A percentile compares a stretch with the other conserved stretches of the same genome.
Conservation (phyloP, 106 monocot genomes). For the Platanthera zijinensis region DNA sequence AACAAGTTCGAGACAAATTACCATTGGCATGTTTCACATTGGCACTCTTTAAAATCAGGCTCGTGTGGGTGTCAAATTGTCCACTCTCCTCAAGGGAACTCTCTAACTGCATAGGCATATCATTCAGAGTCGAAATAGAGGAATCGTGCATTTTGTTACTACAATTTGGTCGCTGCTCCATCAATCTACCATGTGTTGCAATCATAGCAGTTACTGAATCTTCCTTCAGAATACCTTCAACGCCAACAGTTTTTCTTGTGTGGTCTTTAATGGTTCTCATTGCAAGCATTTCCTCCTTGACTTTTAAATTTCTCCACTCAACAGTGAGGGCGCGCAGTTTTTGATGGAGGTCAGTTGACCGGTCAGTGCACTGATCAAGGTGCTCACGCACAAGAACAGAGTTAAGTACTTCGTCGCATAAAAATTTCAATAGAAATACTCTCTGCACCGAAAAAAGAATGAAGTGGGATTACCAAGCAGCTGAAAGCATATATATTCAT, state of each 20-base stretch:
- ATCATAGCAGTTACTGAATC: conserved; percentile 14
- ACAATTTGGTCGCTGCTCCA: conserved; percentile 18
- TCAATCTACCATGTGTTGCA: conserved; percentile 16
- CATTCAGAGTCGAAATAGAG: conserved; percentile 14
- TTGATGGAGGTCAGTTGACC: conserved; percentile 68
- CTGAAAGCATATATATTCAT: conserved; percentile 4
- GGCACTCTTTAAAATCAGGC: conserved; percentile 8
- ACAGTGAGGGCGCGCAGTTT: conserved; percentile 44
- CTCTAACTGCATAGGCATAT: conserved; percentile 7
- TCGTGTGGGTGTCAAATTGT: conserved; percentile 13
- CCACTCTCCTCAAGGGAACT: conserved; percentile 22
- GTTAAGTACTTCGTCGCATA: conserved; percentile 83
- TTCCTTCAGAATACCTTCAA: conserved; percentile 21
- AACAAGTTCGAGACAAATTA: conserved; percentile 10
- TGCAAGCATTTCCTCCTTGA: conserved; percentile 50
- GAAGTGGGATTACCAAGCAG: neutral
- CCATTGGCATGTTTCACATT: conserved; percentile 21
- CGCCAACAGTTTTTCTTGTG: conserved; percentile 16
- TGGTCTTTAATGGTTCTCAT: conserved; percentile 30
- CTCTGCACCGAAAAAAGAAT: conserved; percentile 43
- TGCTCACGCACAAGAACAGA: conserved; percentile 79
- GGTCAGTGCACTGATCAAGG: conserved; percentile 78
- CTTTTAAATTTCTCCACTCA: conserved; percentile 83
- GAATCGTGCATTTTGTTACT: conserved; percentile 16
- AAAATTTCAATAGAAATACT: conserved; percentile 79